phyloP scores from a whole-genome alignment of 2,329 filamentous ascomycete species.

The Paracamarosporium sp. region DNA sequence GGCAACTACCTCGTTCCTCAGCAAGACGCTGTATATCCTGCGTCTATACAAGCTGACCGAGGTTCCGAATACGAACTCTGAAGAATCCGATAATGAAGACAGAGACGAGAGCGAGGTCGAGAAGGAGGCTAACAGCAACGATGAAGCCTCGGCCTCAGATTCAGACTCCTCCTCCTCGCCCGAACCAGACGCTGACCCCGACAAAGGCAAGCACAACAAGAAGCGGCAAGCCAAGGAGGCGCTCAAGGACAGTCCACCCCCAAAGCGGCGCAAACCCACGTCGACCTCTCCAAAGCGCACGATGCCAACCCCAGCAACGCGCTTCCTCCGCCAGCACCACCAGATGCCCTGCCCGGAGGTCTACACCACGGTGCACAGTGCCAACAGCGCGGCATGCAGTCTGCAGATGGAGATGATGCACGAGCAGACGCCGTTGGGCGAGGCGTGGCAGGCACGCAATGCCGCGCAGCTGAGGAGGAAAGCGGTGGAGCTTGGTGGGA shows the following conservation, averaged over 20 bases:
- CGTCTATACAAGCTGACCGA: slow-evolving; percentile 25
- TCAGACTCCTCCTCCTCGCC: not conserved
- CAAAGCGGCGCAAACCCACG: not conserved
- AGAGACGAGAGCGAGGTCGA: not conserved
- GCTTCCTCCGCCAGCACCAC: slow-evolving; percentile 13
- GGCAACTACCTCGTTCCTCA: slow-evolving; percentile 17
- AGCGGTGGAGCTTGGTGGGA: slow-evolving; percentile 13
- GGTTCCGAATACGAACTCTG: not conserved
- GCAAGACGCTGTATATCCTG: slow-evolving; percentile 28
- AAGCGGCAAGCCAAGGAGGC: not conserved
- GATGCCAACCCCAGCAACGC: not conserved
- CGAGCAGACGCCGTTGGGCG: slow-evolving; percentile 14
- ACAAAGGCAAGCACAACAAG: slow-evolving; percentile 6
- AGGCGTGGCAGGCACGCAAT: slow-evolving; percentile 24
- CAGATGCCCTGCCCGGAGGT: slow-evolving; percentile 21
- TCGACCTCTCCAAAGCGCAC: not conserved
- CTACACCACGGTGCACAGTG: slow-evolving; percentile 29
- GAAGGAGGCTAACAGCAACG: not conserved
- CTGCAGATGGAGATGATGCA: slow-evolving; percentile 35
- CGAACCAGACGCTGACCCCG: not conserved
- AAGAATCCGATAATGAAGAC: not conserved
- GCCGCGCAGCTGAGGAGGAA: slow-evolving; percentile 19
- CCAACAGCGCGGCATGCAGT: slow-evolving; percentile 32
- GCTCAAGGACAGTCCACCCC: not conserved
- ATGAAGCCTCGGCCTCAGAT: not conserved